A percentile compares a stretch with the other conserved stretches of the same genome.
Evolutionary conservation across 2,329 filamentous ascomycete species (phyloP).

Genomic region (Trichophyton equinum): DNA sequence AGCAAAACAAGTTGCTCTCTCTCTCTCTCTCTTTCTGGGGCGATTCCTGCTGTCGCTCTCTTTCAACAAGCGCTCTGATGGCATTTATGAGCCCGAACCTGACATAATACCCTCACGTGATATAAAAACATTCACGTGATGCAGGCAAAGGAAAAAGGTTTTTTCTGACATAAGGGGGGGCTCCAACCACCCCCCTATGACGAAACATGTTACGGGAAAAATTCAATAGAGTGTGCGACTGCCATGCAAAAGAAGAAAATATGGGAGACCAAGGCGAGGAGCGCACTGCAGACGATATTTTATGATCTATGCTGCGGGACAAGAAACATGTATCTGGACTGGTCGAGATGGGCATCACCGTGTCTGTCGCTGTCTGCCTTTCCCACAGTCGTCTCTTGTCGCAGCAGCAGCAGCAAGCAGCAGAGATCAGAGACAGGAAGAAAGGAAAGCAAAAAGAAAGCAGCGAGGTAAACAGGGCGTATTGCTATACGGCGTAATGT

Average conservation of each 20-base stretch:
- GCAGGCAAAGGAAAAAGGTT: neutral
- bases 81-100: neutral
- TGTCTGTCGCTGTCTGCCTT: neutral
- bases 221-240: slow-evolving; percentile 2
- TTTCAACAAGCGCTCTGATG: neutral
- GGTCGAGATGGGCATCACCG: neutral
- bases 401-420: neutral
- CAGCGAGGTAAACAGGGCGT: neutral
- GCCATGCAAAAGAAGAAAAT: neutral
- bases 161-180: neutral
- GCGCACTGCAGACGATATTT: neutral
- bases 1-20: neutral
- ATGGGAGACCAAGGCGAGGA: neutral
- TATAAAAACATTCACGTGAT: neutral
- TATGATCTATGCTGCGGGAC: slow-evolving; percentile 1
- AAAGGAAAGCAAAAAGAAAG: neutral
- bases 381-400: neutral
- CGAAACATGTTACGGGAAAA: neutral
- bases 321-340: neutral
- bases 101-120: neutral
- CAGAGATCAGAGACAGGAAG: neutral
- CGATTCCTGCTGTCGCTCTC: neutral
- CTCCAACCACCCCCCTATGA: neutral
- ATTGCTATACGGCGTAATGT: neutral
- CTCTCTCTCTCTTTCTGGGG: no score